Percentiles rank a stretch among this genome's conserved stretches.
phyloP scores from a whole-genome alignment of 78 protist species.

The Neovahlkampfia damariscottae region DNA sequence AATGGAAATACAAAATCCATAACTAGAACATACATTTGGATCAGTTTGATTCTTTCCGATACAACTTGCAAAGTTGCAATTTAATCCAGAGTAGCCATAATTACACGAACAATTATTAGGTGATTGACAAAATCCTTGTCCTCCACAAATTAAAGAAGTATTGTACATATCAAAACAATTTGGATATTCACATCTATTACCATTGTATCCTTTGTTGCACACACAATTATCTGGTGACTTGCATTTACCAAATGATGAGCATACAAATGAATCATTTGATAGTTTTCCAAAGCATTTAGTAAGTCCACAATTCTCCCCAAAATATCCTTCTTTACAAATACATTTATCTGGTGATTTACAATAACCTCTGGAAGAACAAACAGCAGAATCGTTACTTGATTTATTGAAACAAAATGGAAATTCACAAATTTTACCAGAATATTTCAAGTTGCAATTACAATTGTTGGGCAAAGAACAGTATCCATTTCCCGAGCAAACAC shows the following conservation, averaged over 20 bases:
- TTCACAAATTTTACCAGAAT: background rate
- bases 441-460: background rate
- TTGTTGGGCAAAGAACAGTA: background rate
- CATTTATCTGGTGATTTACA: background rate
- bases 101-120: background rate
- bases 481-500: background rate
- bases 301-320: background rate
- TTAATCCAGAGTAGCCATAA: background rate
- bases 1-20: background rate
- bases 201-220: background rate
- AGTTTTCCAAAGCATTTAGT: background rate
- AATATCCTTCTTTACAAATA: background rate
- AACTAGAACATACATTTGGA: background rate
- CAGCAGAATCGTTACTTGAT: background rate
- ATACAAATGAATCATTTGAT: background rate
- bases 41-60: background rate
- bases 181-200: background rate
- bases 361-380: background rate
- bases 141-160: background rate
- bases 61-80: background rate
- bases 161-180: slow-evolving; percentile 1
- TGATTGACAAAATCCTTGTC: background rate
- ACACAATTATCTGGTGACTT: background rate
- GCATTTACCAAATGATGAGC: background rate
- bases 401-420: background rate